Evolutionary conservation across 2,329 filamentous ascomycete species (phyloP).

Genomic region (Exserohilum turcica): DNA sequence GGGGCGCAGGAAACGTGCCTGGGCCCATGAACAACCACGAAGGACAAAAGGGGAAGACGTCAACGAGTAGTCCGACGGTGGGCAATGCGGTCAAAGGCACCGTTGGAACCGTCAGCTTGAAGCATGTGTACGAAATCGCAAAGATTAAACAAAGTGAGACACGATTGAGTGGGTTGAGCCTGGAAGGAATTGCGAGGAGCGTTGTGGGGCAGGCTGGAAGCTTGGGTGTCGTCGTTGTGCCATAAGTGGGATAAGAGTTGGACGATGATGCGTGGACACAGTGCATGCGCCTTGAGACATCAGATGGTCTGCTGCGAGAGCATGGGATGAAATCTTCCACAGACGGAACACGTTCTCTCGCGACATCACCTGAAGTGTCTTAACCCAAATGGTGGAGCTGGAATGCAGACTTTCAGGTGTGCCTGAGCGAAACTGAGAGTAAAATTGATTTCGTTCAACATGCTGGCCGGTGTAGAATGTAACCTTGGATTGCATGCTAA

Average conservation of each 20-base stretch:
- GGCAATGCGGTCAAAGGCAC: constrained; percentile 72
- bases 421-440: background rate
- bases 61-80: constrained; percentile 37
- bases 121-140: constrained; percentile 97
- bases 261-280: background rate
- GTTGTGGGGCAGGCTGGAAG: constrained; percentile 63
- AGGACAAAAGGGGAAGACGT: constrained; percentile 45
- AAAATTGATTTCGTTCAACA: background rate
- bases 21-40: constrained; percentile 52
- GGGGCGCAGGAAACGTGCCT: constrained; percentile 66
- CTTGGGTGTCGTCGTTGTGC: constrained; percentile 57
- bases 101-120: constrained; percentile 85
- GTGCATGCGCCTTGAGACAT: background rate
- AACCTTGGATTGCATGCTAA: background rate
- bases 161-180: constrained; percentile 68
- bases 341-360: background rate
- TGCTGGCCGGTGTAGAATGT: background rate
- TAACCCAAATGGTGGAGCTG: background rate
- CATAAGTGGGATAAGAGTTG: constrained; percentile 30
- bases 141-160: constrained; percentile 77
- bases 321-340: background rate
- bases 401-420: background rate
- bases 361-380: background rate
- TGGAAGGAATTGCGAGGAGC: constrained; percentile 80
- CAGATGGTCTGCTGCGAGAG: background rate